A percentile compares a stretch with the other conserved stretches of the same genome.
Evolutionary conservation across 345 rosid species (phyloP).

Genomic region (Gossypioides kirkii): DNA sequence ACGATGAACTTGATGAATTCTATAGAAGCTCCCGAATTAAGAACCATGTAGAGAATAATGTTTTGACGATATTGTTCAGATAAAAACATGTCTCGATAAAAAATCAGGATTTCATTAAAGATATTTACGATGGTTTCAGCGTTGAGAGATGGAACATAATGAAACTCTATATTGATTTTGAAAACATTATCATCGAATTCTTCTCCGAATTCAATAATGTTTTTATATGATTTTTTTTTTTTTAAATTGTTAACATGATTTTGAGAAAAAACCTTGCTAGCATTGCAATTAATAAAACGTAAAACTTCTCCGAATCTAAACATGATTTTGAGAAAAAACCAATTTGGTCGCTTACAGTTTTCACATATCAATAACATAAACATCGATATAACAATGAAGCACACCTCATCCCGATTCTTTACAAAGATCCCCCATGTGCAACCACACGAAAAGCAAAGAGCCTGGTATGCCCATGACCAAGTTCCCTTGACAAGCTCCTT

Average conservation of each 20-base stretch:
- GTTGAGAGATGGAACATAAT: not conserved
- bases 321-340: no score
- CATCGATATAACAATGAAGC: not conserved
- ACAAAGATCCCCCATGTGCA: not conserved
- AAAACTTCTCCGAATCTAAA: not conserved
- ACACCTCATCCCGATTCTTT: not conserved
- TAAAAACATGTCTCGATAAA: not conserved
- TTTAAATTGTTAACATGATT: no score
- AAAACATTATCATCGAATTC: not conserved
- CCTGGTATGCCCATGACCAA: slow-evolving; percentile 80
- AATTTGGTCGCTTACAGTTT: not conserved
- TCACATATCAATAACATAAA: not conserved
- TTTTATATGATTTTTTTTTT: no score
- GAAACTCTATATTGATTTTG: not conserved
- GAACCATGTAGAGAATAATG: no score
- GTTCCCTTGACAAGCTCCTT: slow-evolving; percentile 49
- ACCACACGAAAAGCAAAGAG: slow-evolving; percentile 80
- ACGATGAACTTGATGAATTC: not conserved
- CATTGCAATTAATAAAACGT: not conserved
- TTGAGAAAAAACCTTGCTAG: not conserved
- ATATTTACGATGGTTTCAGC: not conserved
- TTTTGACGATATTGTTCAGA: not conserved
- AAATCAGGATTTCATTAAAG: rapidly evolving
- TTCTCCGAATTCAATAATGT: no score
- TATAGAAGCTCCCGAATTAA: rapidly evolving